phyloP scores from a whole-genome alignment of 2,329 filamentous ascomycete species.

The Botrytis cinerea region DNA sequence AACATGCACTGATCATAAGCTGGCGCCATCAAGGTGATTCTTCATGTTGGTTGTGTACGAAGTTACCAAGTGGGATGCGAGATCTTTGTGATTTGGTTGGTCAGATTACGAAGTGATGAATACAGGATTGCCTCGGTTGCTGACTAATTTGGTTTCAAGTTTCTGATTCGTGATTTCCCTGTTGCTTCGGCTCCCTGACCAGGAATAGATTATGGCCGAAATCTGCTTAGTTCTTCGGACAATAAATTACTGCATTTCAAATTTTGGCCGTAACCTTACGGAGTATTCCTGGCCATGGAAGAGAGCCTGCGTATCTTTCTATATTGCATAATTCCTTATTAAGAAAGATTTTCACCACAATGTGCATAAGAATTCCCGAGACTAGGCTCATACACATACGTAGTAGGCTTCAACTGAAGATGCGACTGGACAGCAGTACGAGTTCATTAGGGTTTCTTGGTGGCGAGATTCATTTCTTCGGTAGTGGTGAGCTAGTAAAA shows the following conservation, averaged over 20 bases:
- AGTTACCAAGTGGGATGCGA: slow-evolving; percentile 7
- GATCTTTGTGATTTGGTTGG: slow-evolving; percentile 20
- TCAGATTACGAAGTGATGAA: slow-evolving; percentile 21
- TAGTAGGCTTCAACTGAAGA: neutral
- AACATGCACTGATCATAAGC: slow-evolving; percentile 11
- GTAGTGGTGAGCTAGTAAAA: neutral
- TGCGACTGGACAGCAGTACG: slow-evolving; percentile 15
- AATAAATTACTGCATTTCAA: neutral
- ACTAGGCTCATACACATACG: neutral
- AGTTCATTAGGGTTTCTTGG: neutral
- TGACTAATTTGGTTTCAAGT: slow-evolving; percentile 2
- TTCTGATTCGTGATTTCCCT: neutral
- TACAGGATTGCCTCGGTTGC: slow-evolving; percentile 14
- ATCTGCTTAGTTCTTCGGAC: slow-evolving; percentile 6
- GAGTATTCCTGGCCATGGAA: neutral
- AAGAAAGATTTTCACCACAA: neutral
- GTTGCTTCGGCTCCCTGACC: slow-evolving; percentile 12
- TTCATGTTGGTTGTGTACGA: neutral
- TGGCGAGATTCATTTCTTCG: neutral
- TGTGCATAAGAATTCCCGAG: neutral
- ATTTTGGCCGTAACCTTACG: neutral
- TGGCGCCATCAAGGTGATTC: neutral
- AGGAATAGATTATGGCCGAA: neutral
- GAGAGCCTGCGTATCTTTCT: neutral
- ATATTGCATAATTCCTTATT: neutral